Base-by-base conservation (phyloP, 495 filamentous ascomycete species). In the Hyaloscypha bicolor region DNA sequence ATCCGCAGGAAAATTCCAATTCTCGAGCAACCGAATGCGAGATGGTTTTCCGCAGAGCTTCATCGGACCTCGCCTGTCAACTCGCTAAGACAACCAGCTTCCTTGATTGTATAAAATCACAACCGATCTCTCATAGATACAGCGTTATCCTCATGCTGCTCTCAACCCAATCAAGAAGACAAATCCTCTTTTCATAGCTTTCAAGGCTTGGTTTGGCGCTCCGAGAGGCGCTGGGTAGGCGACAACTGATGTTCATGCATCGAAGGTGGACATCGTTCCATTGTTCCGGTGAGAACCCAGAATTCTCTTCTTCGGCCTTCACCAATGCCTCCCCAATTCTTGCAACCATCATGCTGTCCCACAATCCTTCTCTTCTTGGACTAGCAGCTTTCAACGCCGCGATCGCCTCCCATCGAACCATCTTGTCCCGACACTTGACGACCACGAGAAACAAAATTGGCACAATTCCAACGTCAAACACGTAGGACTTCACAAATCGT, bases 161-260 rank as follows among this genome's bases (percentile, higher is more conserved):
- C 32, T 60, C 58, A 1, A 60, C 58, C 58, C 58, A 60, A 60
- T 60, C 58, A 4, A 60, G 31, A 25, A 60, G 35, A 2, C 14
- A 33, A 21, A 21, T 39, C 22, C 58, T 31, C 0, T 30, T 39
- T 30, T 42, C 58, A 29, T 33, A 29, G 14, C 11, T 25, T n/a
- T 33, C 32, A 4, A 12, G 9, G 30, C 55, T 31, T 14, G 9
- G 12, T 12, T 37, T 33, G 6, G 31, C 31, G 14, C 35, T 35
- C 14, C 12, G 35, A 37, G 35, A 37, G 35, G 58, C 9, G 9
- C 16, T 21, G 9, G 58, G 58, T 9, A 60, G 33, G 14, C n/a
- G 30, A 35, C 31, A 60, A n/a, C 29, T 37, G 14, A 25, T 60
- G 35, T 37, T 60, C 6, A 60, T 4, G 58, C 58, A 60, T 21